phyloP scores from a whole-genome alignment of 768 basidiomycete species.

The Trametes gibbosa region DNA sequence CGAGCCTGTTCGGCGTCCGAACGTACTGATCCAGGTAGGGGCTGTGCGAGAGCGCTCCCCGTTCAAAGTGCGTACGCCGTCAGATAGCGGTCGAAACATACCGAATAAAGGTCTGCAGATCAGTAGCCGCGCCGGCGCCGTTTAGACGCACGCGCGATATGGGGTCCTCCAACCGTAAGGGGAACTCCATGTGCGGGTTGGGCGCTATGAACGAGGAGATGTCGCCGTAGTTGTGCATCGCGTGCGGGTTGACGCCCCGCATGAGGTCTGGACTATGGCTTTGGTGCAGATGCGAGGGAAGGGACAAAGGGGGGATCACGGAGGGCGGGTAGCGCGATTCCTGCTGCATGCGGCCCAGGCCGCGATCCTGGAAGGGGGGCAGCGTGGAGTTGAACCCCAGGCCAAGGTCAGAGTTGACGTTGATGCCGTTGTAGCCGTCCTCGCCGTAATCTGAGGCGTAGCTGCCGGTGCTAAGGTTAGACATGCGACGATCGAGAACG shows the following conservation, averaged over 20 bases:
- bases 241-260: slow-evolving; percentile 69
- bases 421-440: slow-evolving; percentile 59
- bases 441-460: slow-evolving; percentile 56
- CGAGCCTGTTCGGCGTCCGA: slow-evolving; percentile 78
- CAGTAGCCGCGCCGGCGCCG: slow-evolving; percentile 54
- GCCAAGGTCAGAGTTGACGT: slow-evolving; percentile 44
- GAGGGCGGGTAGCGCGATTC: slow-evolving; percentile 39
- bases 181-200: slow-evolving; percentile 52
- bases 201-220: slow-evolving; percentile 55
- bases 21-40: slow-evolving; percentile 87
- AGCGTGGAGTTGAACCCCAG: slow-evolving; percentile 43
- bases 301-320: slow-evolving; percentile 47
- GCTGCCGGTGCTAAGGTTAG: slow-evolving; percentile 40
- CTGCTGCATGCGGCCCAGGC: slow-evolving; percentile 23
- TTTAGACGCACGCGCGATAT: slow-evolving; percentile 65
- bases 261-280: slow-evolving; percentile 52
- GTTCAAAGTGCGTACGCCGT: slow-evolving; percentile 19
- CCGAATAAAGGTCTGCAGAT: slow-evolving; percentile 82
- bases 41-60: slow-evolving; percentile 13
- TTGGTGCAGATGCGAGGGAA: slow-evolving; percentile 50
- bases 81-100: slow-evolving; percentile 32
- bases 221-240: slow-evolving; percentile 57
- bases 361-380: slow-evolving; percentile 53
- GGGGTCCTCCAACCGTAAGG: slow-evolving; percentile 61
- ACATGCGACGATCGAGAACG: slow-evolving; percentile 57